Base-by-base conservation (phyloP, 2,329 filamentous ascomycete species). In the Apiospora aurea region DNA sequence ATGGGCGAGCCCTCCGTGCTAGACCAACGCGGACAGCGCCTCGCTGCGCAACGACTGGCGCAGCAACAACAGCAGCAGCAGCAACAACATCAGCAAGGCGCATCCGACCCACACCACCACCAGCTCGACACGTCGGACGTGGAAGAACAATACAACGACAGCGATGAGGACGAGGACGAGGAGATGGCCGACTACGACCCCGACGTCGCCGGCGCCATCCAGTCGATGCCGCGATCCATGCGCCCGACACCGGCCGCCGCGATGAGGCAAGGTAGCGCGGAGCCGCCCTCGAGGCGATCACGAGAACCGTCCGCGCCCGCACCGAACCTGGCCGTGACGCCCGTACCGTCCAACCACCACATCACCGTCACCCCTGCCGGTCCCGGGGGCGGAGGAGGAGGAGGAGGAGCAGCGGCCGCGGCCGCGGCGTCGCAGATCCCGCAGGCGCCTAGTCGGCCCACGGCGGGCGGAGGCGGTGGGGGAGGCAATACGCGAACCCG, bases 121-220 rank as follows among this genome's bases (percentile, higher is more conserved):
- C 66, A 46, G n/a, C 66, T 46, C 78, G 69, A 75, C 77, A 57
- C 78, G 78, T 51, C 70, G 8, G 64, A 66, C 41, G 41, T 18
- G 4, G 51, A 24, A 24, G 57, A 70, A 26, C 69, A 64, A 34
- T 43, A 43, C 11, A 43, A 72, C 67, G 69, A 49, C 24, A 57
- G 43, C n/a, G 73, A 73, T 47, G 67, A 71, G 4, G 72, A 76
- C 1, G 75, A 73, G 1, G 76, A 77, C 11, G 76, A 74, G 2
- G 76, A 78, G 0, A 78, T 76, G 53, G 77, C 78, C n/a, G 74
- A 76, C 14, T 76, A 76, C 67, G 77, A 80, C 71, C 77, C 77
- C 0, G 78, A 78, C 74, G 70, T 75, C 1, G 73, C 74, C 2
- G 74, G 69, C 21, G 74, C 78, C 34, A 67, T 73, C 38, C 70